phyloP scores from a whole-genome alignment of 768 basidiomycete species.

The Lanmaoa pseudosensibilis region DNA sequence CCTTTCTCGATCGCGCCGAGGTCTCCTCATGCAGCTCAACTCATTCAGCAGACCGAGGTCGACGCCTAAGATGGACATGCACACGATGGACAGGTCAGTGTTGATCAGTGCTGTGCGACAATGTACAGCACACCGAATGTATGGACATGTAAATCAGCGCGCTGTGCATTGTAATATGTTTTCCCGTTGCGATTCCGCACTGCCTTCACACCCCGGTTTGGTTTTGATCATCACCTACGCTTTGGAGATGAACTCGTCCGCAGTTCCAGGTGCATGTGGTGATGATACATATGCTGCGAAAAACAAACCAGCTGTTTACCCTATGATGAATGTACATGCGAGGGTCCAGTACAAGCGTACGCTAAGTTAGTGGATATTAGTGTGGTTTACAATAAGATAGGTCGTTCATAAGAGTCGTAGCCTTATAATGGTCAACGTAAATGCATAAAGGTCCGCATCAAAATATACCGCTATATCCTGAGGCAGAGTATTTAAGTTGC shows the following conservation, averaged over 20 bases:
- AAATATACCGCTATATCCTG: constrained; percentile 23
- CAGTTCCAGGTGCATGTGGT: not conserved
- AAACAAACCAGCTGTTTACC: constrained; percentile 20
- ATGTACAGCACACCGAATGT: not conserved
- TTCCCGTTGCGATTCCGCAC: not conserved
- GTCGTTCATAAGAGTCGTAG: constrained; percentile 10
- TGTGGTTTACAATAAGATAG: constrained; percentile 17
- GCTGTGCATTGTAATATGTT: not conserved
- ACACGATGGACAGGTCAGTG: not conserved
- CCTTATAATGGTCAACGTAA: constrained; percentile 7
- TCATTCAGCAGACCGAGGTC: constrained; percentile 16
- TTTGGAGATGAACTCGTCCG: not conserved
- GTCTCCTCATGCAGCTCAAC: constrained; percentile 7
- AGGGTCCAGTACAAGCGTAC: constrained; percentile 18
- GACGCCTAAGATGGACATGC: not conserved
- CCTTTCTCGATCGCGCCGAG: constrained; percentile 22
- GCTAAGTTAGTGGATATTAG: constrained; percentile 20
- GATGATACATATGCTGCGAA: not conserved
- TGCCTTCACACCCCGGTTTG: not conserved
- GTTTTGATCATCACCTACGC: not conserved
- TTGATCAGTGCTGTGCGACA: not conserved
- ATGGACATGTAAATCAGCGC: not conserved
- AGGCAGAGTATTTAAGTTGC: not conserved
- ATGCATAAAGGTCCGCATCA: constrained; percentile 1
- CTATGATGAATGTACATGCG: constrained; percentile 11